phyloP scores from a whole-genome alignment of 768 basidiomycete species.

The Pholiota microspora region DNA sequence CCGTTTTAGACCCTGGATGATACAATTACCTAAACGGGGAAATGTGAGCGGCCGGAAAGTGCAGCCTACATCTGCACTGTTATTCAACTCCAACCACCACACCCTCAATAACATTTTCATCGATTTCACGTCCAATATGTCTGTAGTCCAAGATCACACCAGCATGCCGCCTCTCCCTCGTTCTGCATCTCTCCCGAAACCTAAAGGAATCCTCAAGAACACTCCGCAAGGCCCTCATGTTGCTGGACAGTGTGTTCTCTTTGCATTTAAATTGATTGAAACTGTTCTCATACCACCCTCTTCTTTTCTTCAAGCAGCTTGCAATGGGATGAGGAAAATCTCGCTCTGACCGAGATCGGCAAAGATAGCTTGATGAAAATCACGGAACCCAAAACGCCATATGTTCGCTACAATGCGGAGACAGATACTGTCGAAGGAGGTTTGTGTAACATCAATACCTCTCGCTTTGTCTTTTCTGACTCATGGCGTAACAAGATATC shows the following conservation, averaged over 20 bases:
- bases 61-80: background rate
- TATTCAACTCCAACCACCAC: background rate
- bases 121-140: constrained; percentile 18
- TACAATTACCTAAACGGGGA: background rate
- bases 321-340: constrained; percentile 95
- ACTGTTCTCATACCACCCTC: constrained; percentile 6
- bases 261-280: background rate
- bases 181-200: constrained; percentile 67
- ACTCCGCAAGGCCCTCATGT: constrained; percentile 46
- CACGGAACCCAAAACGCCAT: constrained; percentile 96
- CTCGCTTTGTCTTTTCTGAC: background rate
- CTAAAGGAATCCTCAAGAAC: constrained; percentile 90
- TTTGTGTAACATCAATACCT: constrained; percentile 25
- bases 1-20: background rate
- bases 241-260: constrained; percentile 47
- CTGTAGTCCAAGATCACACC: constrained; percentile 38
- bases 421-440: constrained; percentile 86
- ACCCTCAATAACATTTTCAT: background rate
- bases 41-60: background rate
- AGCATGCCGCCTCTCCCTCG: constrained; percentile 52
- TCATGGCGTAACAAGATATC: constrained; percentile 56
- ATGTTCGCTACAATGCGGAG: constrained; percentile 86
- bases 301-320: constrained; percentile 48
- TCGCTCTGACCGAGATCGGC: constrained; percentile 88
- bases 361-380: constrained; percentile 99